Evolutionary conservation across 257 asterid species (phyloP), one percentile per base, ranked within the genome.

Genomic region (Nicotiana sylvestris): DNA sequence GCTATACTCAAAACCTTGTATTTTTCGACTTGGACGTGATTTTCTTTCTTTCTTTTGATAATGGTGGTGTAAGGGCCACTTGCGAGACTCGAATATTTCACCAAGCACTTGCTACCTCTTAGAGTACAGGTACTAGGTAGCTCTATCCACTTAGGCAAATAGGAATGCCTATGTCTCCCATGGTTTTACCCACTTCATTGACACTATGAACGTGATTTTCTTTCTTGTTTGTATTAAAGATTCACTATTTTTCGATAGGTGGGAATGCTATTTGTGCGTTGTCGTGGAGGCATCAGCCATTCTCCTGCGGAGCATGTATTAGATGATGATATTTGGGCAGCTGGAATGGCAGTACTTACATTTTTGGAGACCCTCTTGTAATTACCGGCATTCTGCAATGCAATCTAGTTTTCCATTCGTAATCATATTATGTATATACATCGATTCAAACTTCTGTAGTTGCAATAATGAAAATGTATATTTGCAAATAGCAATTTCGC

Each of bases 231-330:
- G 65, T 65, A 27, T 66, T 88, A 69, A 84, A n/a, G 35, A 56
- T 78, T 5, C 86, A 66, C 33, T 64, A 9, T 81, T 15, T 83
- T 84, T 72, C 18, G 16, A 56, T 77, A 96, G 99, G 97, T 93
- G 10, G 98, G 92, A 18, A 96, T 94, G 98, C 84, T 96, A 60
- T 96, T 96, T 84, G 97, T 96, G 77, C 95, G 98, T 6, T 96
- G 99, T 49, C 98, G 97, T 18, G 98, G 99, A 32, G 99, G 99
- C 43, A 89, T 93, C 57, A 96, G 98, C 86, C 99, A 96, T 88
- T 96, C 99, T 32, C 99, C 99, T 1, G 97, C 88, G 4, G 99
- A 96, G 90, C 92, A 93, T 87, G 98, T 93, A 43, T 77, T 84
- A 51, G 97, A 91, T 15, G 95, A 93, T 68, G 98, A 94, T 86